A percentile compares a stretch with the other conserved stretches of the same genome.
Conservation (phyloP, 2,329 filamentous ascomycete genomes). For the Aspergillus ochraceus region DNA sequence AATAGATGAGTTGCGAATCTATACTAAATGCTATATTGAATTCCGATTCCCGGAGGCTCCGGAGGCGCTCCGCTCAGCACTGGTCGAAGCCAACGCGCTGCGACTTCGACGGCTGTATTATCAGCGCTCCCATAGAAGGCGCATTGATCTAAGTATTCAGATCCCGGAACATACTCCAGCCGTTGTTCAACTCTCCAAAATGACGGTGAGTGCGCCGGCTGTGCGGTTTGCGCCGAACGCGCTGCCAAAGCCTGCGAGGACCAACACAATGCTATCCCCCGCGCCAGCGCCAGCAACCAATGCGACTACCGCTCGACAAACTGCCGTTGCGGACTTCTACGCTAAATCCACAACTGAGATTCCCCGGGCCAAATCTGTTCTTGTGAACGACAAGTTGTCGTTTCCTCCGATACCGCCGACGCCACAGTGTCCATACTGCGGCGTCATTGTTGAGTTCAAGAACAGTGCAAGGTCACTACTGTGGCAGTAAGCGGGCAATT, state of each 20-base stretch:
- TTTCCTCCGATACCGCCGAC: constrained; percentile 14
- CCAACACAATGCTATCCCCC: background rate
- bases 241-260: constrained; percentile 6
- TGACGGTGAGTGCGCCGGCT: constrained; percentile 2
- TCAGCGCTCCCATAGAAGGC: constrained; percentile 12
- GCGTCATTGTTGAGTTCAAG: constrained; percentile 13
- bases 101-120: constrained; percentile 15
- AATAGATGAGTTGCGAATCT: constrained; percentile 27
- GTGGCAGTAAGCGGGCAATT: constrained; percentile 11
- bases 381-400: constrained; percentile 14
- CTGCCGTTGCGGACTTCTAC: constrained; percentile 7
- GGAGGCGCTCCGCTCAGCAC: constrained; percentile 22
- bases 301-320: constrained; percentile 15
- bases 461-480: constrained; percentile 4
- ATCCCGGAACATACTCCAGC: constrained; percentile 5
- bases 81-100: constrained; percentile 12
- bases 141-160: constrained; percentile 12
- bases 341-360: constrained; percentile 11
- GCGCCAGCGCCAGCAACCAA: constrained; percentile 9
- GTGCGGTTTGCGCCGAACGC: constrained; percentile 4
- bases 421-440: constrained; percentile 14
- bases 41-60: constrained; percentile 27
- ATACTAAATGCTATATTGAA: constrained; percentile 29
- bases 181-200: constrained; percentile 7
- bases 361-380: constrained; percentile 12